Conservation (phyloP, 1,139 yeast genomes). For the Candida tetrigidarum region DNA sequence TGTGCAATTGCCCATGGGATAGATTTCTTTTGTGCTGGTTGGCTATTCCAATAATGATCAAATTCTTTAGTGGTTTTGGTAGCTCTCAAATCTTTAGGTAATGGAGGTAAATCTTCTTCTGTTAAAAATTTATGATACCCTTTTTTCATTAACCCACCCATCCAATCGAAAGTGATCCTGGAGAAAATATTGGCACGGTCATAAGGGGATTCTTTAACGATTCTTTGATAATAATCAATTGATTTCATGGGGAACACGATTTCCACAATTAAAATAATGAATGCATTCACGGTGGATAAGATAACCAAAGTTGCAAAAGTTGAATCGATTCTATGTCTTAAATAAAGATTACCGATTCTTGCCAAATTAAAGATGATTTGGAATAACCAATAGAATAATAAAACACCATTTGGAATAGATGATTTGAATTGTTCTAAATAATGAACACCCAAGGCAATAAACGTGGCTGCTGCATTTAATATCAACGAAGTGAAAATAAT, state of each 20-base stretch:
- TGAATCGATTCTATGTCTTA: conserved; percentile 45
- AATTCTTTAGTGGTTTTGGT: conserved; percentile 53
- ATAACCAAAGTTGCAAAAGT: conserved; percentile 48
- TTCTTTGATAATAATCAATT: conserved; percentile 40
- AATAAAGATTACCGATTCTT: conserved; percentile 46
- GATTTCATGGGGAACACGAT: conserved; percentile 47
- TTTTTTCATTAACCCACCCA: conserved; percentile 84
- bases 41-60: conserved; percentile 62
- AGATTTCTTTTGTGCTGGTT: conserved; percentile 56
- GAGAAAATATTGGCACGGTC: conserved; percentile 86
- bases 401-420: conserved; percentile 65
- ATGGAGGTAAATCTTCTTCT: conserved; percentile 78
- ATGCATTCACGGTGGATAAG: conserved; percentile 52
- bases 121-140: conserved; percentile 79
- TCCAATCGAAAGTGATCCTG: conserved; percentile 84
- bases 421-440: conserved; percentile 74
- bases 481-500: conserved; percentile 47
- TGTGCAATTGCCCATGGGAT: conserved; percentile 61
- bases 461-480: conserved; percentile 43
- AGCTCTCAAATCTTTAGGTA: conserved; percentile 70
- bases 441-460: conserved; percentile 60
- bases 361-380: conserved; percentile 45
- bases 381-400: conserved; percentile 80
- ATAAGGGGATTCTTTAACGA: conserved; percentile 56
- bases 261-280: conserved; percentile 59